phyloP scores from a whole-genome alignment of 192 early-diverging fungal genomes.

The Cetraspora pellucida region DNA sequence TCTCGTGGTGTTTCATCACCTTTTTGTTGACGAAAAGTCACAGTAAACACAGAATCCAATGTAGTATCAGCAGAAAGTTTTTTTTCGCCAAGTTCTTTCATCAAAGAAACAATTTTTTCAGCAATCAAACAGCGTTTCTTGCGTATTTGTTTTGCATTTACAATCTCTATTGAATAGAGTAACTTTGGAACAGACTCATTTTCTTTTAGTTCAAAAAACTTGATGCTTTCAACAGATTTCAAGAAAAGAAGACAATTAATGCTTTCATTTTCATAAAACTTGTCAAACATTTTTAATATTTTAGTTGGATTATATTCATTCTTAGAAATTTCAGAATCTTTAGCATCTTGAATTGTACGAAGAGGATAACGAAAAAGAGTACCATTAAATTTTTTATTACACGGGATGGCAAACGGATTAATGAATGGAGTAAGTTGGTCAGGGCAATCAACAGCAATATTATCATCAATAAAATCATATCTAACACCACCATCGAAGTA shows the following conservation, averaged over 20 bases:
- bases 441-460: not conserved
- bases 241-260: constrained; percentile 41
- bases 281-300: constrained; percentile 38
- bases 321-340: constrained; percentile 32
- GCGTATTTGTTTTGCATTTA: constrained; percentile 35
- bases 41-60: constrained; percentile 18
- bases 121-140: constrained; percentile 10
- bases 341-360: constrained; percentile 38
- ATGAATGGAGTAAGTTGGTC: constrained; percentile 39
- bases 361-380: constrained; percentile 46
- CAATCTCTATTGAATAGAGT: constrained; percentile 38
- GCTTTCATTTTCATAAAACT: constrained; percentile 36
- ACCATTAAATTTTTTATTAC: constrained; percentile 31
- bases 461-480: constrained; percentile 29
- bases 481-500: constrained; percentile 36
- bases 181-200: not conserved
- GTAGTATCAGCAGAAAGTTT: not conserved
- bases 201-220: constrained; percentile 38
- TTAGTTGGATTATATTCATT: constrained; percentile 30
- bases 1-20: not conserved
- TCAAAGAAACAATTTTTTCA: constrained; percentile 6
- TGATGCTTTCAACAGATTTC: constrained; percentile 40
- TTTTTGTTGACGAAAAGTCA: constrained; percentile 14
- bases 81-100: not conserved
- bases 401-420: not conserved